Evolutionary conservation across 1,139 yeast genomes (phyloP), one percentile per base, ranked within the genome.

Genomic region (Eremothecium coryli): DNA sequence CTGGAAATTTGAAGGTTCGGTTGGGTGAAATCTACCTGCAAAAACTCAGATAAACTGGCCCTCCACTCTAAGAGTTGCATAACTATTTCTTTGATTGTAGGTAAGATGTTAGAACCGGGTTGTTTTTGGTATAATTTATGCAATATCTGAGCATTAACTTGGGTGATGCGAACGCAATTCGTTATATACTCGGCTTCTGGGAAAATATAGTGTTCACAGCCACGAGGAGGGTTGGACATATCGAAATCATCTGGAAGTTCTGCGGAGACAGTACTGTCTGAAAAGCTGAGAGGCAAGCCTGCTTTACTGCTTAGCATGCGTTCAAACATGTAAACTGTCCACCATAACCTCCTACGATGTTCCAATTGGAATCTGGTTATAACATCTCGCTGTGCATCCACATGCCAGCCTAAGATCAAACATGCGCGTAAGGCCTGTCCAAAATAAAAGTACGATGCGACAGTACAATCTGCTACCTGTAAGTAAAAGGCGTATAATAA

Each of bases 321-420:
- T 59, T 84, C 95, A 50, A 79, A 79, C 82, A 82, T 82, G 57
- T 82, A 82, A 8, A 82, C 88, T 0, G 94, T 82, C 95, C 95
- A 84, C 90, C 93, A 84, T 14, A 84, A 61, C 45, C 95, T 63
- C 50, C 94, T 65, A 44, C 93, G 64, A 54, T 84, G 94, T 46
- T 84, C 95, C 35, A 80, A 57, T 49, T 80, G 86, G 48, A 69
- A 78, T 34, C 82, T 58, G 38, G 76, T 68, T 35, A 80, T 52
- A 20, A 66, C 64, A 39, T 76, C 82, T 47, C 74, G 73, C 38
- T 79, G 86, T 5, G 85, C 79, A 59, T 81, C 90, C 2, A 80
- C 90, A 56, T 84, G 94, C 76, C 84, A 70, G 1, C 95, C 95
- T 21, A 82, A 58, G 27, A 81, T 71, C 38, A 82, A 62, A 2